Base-by-base conservation (phyloP, 2,329 filamentous ascomycete species). In the Blastomyces gilchristii region DNA sequence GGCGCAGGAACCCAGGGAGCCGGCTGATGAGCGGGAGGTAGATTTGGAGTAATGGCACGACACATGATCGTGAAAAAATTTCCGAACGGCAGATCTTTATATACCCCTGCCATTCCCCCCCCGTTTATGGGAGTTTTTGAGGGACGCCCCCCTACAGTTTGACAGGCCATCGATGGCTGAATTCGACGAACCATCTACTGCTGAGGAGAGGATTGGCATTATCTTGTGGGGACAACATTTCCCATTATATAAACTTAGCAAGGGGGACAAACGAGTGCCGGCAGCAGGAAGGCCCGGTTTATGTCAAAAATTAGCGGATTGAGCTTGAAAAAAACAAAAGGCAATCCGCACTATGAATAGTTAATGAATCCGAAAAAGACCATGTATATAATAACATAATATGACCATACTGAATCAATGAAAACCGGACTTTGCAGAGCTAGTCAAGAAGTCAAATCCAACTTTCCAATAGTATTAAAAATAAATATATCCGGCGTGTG, bases 1-100 rank as follows among this genome's bases (percentile, higher is more conserved):
- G 74, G 90, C 91, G 14, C 92, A 97, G 73, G 92, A 97, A 75
- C 92, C 92, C 9, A 87, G 84, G 69, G 92, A 97, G 74, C 88
- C 91, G 6, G 83, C 83, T 62, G 87, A 90, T 66, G 82, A 83
- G 58, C 80, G 83, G 65, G 83, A 85, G 47, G 77, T 80, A 62
- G 77, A 81, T 49, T 80, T 76, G 70, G 78, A 80, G 65, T 70
- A 61, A 68, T 43, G 37, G 2, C 11, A n/a, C 28, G 28, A 14
- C 28, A 56, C 41, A 41, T 22, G n/a, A 22, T 22, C n/a, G 50
- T 18, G 25, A n/a, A 14, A 14, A 28, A 12, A 45, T 43, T 14
- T 43, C 14, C 14, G 25, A 28, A 31, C 25, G 16, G 28, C 25
- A 3, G 25, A 31, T 31, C 16, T 52, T 25, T 31, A 52, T 16